Evolutionary conservation across 352 stramenopile genomes (phyloP), one percentile per base, ranked within the genome.

Genomic region (Blastocystis sp.): DNA sequence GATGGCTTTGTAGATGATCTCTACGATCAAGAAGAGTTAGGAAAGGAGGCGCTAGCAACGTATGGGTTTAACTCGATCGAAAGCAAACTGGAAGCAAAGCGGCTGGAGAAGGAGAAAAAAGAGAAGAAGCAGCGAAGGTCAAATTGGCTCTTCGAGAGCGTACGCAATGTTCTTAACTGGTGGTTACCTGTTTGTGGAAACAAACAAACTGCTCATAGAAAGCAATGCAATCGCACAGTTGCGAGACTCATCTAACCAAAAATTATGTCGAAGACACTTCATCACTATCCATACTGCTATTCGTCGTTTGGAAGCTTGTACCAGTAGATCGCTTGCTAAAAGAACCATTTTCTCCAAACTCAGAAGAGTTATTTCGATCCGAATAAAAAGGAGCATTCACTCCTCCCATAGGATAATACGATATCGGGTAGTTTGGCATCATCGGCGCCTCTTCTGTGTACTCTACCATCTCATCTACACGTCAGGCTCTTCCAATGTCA

Each of bases 61-160:
- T 85, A 85, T 43, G 73, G 73, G 9, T 85, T 85, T 43, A 68
- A 13, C 5, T 85, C 73, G 47, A 85, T 85, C 24, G 73, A 85
- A 26, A 85, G 73, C 55, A 50, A 53, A 4, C 53, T 85, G 41
- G 73, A 85, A n/a, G 73, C 50, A 55, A 85, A 85, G 50, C 73
- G 73, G 3, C 13, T 41, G 6, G 73, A 66, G 50, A 24, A 68
- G 73, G 73, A 66, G 50, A 65, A 85, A 50, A 66, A 68, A 43
- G 73, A 85, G 50, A 66, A 68, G 50, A 53, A 64, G 39, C 20
- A 66, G 45, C 26, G 63, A 55, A 34, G 55, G 50, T 54, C 59
- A 34, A 85, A 85, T 26, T 85, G 73, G 73, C 55, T 85, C 8
- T 53, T 85, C 7, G 54, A 30, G 8, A 56, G 47, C 34, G 73